Percentiles rank a stretch among this genome's conserved stretches.
Conservation (phyloP, 192 early-diverging fungal genomes). For the Coemansia nantahalensis region DNA sequence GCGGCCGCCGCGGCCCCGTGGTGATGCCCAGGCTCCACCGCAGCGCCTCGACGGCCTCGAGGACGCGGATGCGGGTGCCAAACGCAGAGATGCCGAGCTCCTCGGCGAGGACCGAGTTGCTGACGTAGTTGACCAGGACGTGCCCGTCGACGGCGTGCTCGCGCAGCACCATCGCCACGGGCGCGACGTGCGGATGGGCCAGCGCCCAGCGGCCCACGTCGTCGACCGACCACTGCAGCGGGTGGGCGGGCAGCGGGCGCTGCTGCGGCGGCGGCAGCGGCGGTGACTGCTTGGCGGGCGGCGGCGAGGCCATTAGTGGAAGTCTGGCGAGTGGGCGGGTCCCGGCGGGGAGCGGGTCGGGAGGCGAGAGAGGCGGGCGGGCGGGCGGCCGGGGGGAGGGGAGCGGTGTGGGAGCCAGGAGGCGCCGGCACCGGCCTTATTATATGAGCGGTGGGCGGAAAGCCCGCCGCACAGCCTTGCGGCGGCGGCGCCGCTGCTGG, state of each 20-base stretch:
- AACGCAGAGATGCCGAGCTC: constrained; percentile 51
- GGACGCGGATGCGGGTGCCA: constrained; percentile 48
- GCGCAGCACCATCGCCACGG: constrained; percentile 23
- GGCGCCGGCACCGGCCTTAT: too few relatives aligned
- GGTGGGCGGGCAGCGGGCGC: constrained; percentile 7
- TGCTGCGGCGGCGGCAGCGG: constrained; percentile 6
- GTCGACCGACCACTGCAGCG: constrained; percentile 36
- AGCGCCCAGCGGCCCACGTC: constrained; percentile 43
- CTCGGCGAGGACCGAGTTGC: constrained; percentile 47
- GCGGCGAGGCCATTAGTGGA: not conserved
- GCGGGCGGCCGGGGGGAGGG: too few relatives aligned
- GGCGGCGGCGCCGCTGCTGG: too few relatives aligned
- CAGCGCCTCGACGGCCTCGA: constrained; percentile 51
- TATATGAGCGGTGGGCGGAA: too few relatives aligned
- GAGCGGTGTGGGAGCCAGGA: too few relatives aligned
- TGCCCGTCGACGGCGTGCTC: constrained; percentile 52
- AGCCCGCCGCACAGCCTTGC: too few relatives aligned
- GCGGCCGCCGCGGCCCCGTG: constrained; percentile 6
- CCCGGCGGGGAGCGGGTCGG: constrained; percentile 4
- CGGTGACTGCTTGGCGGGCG: not conserved
- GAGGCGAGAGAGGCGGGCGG: too few relatives aligned
- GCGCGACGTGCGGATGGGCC: constrained; percentile 18
- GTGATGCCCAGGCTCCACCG: constrained; percentile 35
- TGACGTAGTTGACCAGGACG: constrained; percentile 48
- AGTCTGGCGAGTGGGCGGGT: not conserved